These are phyloP conservation scores for Beauveria rudraprayagi DNA, from an alignment of 2,329 filamentous ascomycete species.

Conservation along the genomic window DNA sequence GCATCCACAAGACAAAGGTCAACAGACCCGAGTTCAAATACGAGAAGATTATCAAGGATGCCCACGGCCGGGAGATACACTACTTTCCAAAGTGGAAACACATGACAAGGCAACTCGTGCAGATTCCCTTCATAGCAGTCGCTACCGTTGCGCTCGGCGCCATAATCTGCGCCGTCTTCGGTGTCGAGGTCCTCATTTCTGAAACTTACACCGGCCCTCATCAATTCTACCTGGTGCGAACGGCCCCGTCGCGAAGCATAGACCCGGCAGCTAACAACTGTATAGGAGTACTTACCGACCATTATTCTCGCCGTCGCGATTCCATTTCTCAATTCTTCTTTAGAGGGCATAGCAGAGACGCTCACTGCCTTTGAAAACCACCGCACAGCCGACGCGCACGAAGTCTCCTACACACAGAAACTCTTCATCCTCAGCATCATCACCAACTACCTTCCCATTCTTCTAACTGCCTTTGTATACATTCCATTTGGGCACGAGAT, in stretches of 20 bases:
- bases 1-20: constrained; percentile 58
- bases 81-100: constrained; percentile 59
- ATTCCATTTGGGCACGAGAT: constrained; percentile 64
- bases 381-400: constrained; percentile 59
- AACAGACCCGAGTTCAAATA: constrained; percentile 57
- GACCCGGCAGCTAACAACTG: not conserved
- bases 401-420: constrained; percentile 64
- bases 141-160: constrained; percentile 52
- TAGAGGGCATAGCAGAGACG: constrained; percentile 54
- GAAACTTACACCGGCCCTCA: constrained; percentile 65
- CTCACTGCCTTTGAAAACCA: constrained; percentile 70
- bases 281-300: constrained; percentile 62
- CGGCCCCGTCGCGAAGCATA: not conserved
- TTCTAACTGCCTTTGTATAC: constrained; percentile 72
- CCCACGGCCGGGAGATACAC: constrained; percentile 52
- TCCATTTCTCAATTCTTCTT: constrained; percentile 54
- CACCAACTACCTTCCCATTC: constrained; percentile 68
- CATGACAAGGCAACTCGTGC: constrained; percentile 56
- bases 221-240: constrained; percentile 52
- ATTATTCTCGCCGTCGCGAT: constrained; percentile 59
- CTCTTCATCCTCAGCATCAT: constrained; percentile 73
- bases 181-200: constrained; percentile 66
- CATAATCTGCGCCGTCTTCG: constrained; percentile 62
- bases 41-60: constrained; percentile 53
- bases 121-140: constrained; percentile 59